Conservation (phyloP, 176 grass and related monocot genomes). For the Eragrostis curvula region DNA sequence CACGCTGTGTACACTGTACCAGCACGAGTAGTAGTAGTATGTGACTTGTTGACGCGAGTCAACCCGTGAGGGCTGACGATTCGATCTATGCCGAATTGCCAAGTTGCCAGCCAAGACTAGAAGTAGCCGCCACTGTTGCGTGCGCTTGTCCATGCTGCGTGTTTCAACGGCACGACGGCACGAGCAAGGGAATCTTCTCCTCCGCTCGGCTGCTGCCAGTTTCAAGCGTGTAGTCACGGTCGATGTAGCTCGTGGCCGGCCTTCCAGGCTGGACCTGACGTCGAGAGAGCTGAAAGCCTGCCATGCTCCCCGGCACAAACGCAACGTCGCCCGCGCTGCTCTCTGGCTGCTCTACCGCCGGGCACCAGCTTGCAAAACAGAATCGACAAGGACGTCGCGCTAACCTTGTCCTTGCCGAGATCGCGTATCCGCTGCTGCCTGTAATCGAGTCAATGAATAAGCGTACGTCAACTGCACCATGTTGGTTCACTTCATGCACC, state of each 20-base stretch:
- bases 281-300: not conserved
- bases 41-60: too few species aligned
- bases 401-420: not conserved
- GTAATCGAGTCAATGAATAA: not conserved
- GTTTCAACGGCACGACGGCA: not conserved
- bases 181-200: conserved; percentile 1
- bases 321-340: not conserved
- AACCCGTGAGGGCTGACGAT: not conserved
- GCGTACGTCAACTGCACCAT: not conserved
- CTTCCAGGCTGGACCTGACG: conserved; percentile 5
- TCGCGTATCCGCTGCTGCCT: not conserved
- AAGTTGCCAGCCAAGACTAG: not conserved
- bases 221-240: conserved; percentile 9
- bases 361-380: conserved; percentile 31
- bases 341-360: not conserved
- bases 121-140: not conserved
- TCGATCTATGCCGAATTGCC: not conserved
- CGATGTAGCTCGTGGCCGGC: not conserved
- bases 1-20: too few species aligned
- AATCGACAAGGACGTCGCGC: not conserved
- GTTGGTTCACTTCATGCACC: too few species aligned
- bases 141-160: not conserved
- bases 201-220: not conserved
- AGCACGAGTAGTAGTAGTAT: too few species aligned
- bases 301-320: not conserved